Conservation (phyloP, 164 flowering plant genomes). For the Kingdonia uniflora region DNA sequence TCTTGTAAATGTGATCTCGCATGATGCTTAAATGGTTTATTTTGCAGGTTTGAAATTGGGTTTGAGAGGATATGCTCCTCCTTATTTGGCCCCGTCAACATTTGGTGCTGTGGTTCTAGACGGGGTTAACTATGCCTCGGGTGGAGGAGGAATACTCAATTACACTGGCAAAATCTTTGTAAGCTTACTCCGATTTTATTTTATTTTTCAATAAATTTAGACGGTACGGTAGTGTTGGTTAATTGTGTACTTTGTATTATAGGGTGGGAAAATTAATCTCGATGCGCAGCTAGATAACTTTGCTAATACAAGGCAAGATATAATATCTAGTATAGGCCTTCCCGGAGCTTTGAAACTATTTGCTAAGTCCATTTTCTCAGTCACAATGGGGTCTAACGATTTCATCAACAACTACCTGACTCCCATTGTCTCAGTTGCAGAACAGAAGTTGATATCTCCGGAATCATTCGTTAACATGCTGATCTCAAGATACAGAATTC, state of each 20-base stretch:
- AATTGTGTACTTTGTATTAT: not conserved
- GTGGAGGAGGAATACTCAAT: conserved; percentile 50
- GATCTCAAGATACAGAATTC: conserved; percentile 47
- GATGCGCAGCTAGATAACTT: conserved; percentile 68
- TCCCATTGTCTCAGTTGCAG: conserved; percentile 27
- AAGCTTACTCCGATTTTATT: conserved; percentile 12
- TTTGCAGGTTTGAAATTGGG: conserved; percentile 47
- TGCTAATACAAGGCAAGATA: conserved; percentile 59
- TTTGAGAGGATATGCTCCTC: conserved; percentile 27
- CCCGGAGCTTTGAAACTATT: conserved; percentile 32
- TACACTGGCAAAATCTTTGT: conserved; percentile 36
- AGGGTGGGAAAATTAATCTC: conserved; percentile 60
- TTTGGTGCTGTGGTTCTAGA: conserved; percentile 25
- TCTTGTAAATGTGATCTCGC: not conserved
- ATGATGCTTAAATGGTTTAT: not conserved
- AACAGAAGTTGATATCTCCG: conserved; percentile 34
- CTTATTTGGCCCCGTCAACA: conserved; percentile 52
- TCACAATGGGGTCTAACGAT: conserved; percentile 70
- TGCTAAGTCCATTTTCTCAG: conserved; percentile 31
- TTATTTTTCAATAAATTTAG: too few species aligned
- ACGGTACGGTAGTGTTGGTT: not conserved
- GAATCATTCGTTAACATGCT: conserved; percentile 34
- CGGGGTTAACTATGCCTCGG: conserved; percentile 61
- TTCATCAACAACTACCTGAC: conserved; percentile 63
- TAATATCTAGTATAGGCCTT: conserved; percentile 33